Evolutionary conservation across 352 stramenopile genomes (phyloP).

Genomic region (Phytopythium ostracodes): DNA sequence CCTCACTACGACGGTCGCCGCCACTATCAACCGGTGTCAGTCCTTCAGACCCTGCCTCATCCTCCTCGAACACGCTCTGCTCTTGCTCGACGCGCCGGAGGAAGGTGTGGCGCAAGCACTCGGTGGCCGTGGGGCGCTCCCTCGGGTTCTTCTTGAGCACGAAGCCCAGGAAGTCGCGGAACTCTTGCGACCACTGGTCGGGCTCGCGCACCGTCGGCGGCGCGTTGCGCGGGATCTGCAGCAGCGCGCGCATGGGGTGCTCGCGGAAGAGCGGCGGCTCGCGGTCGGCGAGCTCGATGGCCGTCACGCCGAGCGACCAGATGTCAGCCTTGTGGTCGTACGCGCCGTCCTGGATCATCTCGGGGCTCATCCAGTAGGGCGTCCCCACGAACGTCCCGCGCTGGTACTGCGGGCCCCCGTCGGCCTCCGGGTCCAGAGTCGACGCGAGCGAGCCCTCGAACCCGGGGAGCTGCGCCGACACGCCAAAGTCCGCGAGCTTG

Average conservation of each 20-base stretch:
- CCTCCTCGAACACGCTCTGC: constrained; percentile 28
- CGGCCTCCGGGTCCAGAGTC: background rate
- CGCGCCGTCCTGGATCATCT: constrained; percentile 91
- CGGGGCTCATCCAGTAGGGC: constrained; percentile 93
- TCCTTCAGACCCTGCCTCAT: background rate
- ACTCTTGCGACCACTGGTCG: constrained; percentile 65
- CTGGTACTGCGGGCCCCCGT: constrained; percentile 20
- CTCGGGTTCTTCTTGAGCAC: constrained; percentile 71
- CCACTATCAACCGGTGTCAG: too few relatives aligned
- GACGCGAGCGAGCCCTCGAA: background rate
- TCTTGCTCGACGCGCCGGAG: constrained; percentile 44
- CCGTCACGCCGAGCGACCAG: constrained; percentile 89
- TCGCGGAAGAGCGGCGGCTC: constrained; percentile 89
- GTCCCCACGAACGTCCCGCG: constrained; percentile 87
- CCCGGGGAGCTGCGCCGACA: constrained; percentile 52
- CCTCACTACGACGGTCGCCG: too few relatives aligned
- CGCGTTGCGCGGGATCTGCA: constrained; percentile 77
- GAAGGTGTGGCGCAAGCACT: constrained; percentile 91
- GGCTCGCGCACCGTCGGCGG: constrained; percentile 74
- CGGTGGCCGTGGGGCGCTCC: constrained; percentile 75
- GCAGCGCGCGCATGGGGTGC: constrained; percentile 82
- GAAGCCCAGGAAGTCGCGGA: constrained; percentile 84
- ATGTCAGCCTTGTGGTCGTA: constrained; percentile 92
- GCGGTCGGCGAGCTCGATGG: constrained; percentile 90
- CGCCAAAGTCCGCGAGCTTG: constrained; percentile 94